Percentiles rank a stretch among this genome's conserved stretches.
Evolutionary conservation across 1,284 basidiomycete genomes (phyloP).

Genomic region (Apiotrichum mycotoxinovorans): DNA sequence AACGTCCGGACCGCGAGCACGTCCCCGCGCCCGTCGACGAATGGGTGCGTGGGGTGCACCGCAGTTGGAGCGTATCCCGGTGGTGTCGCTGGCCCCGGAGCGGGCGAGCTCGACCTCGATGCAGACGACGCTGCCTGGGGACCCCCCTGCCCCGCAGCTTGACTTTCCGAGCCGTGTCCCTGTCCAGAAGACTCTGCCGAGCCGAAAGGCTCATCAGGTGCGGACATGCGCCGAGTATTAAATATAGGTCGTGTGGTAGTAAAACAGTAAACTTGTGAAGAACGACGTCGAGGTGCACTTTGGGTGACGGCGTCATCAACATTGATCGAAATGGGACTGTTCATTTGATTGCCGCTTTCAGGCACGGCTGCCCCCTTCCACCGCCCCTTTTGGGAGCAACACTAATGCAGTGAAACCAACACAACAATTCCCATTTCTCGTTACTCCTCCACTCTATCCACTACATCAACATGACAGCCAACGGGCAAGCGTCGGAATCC

Average conservation of each 20-base stretch:
- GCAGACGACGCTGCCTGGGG: no score
- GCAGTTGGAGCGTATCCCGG: not conserved
- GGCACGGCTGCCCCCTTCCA: not conserved
- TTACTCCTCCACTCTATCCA: not conserved
- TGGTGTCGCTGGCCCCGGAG: slow-evolving; percentile 4
- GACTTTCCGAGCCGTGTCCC: no score
- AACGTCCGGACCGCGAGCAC: slow-evolving; percentile 36
- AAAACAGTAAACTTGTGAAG: not conserved
- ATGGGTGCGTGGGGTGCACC: slow-evolving; percentile 4
- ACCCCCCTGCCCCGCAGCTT: no score
- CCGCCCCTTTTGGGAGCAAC: not conserved
- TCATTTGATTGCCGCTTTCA: not conserved
- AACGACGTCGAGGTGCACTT: not conserved
- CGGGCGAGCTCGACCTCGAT: not conserved
- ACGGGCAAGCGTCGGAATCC: slow-evolving; percentile 5
- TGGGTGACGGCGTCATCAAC: not conserved
- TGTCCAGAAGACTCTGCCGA: no score
- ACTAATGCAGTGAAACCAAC: not conserved
- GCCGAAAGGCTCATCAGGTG: not conserved
- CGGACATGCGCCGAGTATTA: not conserved
- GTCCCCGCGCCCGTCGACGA: slow-evolving; percentile 19
- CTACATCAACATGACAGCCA: slow-evolving; percentile 12
- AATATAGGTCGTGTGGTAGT: not conserved
- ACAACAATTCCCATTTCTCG: not conserved
- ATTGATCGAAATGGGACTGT: not conserved